Base-by-base conservation (phyloP, 495 filamentous ascomycete genomes). In the Letharia columbiana region DNA sequence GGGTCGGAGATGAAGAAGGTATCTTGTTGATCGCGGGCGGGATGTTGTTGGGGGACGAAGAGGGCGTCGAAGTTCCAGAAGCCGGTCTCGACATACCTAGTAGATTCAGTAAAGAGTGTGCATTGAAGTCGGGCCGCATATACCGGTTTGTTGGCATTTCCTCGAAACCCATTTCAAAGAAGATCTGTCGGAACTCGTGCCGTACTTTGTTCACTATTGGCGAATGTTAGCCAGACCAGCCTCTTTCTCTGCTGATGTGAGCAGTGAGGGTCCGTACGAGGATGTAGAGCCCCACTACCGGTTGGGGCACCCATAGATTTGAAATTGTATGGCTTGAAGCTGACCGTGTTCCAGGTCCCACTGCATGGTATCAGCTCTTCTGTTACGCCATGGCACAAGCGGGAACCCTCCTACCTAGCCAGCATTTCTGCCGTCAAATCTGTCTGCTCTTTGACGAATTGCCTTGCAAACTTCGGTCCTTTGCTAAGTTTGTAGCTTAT, bases 51-150 rank as follows among this genome's bases (percentile, higher is more conserved):
- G 37, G 92, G 92, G 33, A 98, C 91, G 79, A 91, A 97, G 65
- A 98, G 92, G 52, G 92, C 86, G 70, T 98, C 94, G 76, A 98
- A 98, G 77, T 97, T 97, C 89, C 93, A 98, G 87, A 97, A 96
- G 49, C 92, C 92, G 31, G 91, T 92, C 80, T 98, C 94, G 66
- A 97, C 92, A 74, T 87, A 94, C 71, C 87, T 87, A 70, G 31
- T 33, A 77, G 78, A 68, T 76, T 80, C 28, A 77, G 75, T 77
- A 76, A 76, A 62, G 47, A 11, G 0, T 37, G 13, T 10, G 1
- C 10, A 7, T 12, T 23, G 12, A 33, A 23, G 17, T 57, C 7
- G 39, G 20, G 18, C 15, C 3, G n/a, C 1, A 33, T 33, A 10
- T 71, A 87, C 77, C 82, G 78, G 69, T 85, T 84, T 7, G 90